Evolutionary conservation across 2,329 filamentous ascomycete species (phyloP).

Genomic region (Aspergillus udagawae): DNA sequence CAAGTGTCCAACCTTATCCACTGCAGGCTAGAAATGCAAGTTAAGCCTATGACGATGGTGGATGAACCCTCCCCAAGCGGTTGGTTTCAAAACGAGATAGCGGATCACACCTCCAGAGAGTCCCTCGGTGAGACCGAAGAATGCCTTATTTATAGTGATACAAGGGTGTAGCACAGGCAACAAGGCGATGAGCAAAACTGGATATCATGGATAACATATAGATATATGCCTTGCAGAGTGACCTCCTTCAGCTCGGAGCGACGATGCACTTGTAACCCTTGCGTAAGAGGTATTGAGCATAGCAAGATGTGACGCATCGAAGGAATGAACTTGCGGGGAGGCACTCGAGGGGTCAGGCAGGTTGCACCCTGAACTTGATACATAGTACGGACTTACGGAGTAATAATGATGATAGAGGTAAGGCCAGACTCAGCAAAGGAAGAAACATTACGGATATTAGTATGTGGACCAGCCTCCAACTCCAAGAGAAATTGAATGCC

Average conservation of each 20-base stretch:
- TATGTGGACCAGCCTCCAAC: background rate
- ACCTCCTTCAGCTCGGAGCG: background rate
- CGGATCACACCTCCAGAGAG: background rate
- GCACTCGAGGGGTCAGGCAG: background rate
- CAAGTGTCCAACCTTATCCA: background rate
- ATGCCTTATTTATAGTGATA: background rate
- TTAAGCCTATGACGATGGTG: background rate
- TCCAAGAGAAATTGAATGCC: background rate
- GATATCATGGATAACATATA: background rate
- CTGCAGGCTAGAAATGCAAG: background rate
- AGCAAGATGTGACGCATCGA: conserved; percentile 16
- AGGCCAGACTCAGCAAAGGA: background rate
- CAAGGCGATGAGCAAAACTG: background rate
- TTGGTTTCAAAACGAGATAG: background rate
- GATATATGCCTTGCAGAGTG: background rate
- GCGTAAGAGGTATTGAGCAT: conserved; percentile 16
- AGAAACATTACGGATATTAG: background rate
- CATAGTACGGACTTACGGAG: background rate
- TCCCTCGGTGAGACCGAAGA: background rate
- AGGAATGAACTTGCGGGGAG: conserved; percentile 23
- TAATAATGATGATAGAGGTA: background rate
- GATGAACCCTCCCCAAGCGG: background rate
- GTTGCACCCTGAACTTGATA: background rate
- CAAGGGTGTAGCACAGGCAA: background rate
- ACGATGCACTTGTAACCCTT: conserved; percentile 14